Conservation (phyloP, 257 asterid genomes). For the Solanum neorickii region DNA sequence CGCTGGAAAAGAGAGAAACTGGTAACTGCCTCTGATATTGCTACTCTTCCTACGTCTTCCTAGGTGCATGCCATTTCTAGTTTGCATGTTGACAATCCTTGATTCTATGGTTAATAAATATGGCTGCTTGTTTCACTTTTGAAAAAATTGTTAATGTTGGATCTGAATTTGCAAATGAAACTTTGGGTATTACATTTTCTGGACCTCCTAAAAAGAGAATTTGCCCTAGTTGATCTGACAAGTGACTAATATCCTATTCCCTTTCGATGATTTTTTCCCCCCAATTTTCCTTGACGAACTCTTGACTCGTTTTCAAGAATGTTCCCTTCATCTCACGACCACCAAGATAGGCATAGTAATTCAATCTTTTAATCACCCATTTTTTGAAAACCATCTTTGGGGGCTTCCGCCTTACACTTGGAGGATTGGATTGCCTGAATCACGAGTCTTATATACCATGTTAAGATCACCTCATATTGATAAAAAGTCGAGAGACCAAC, state of each 20-base stretch:
- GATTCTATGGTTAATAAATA: neutral
- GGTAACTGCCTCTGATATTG: constrained; percentile 23
- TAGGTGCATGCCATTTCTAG: neutral
- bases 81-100: neutral
- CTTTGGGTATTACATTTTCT: neutral
- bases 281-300: neutral
- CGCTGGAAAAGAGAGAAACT: constrained; percentile 23
- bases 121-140: neutral
- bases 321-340: neutral
- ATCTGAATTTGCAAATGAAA: neutral
- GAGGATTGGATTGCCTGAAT: neutral
- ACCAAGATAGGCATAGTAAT: neutral
- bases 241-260: neutral
- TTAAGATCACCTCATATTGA: neutral
- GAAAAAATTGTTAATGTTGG: neutral
- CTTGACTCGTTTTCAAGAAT: neutral
- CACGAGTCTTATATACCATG: neutral
- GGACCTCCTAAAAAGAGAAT: neutral
- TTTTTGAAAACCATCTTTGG: neutral
- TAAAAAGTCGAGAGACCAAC: neutral
- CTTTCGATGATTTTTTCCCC: neutral
- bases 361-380: neutral
- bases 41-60: neutral
- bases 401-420: neutral
- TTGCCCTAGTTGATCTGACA: neutral